These are phyloP conservation scores for Mycena rebaudengoi DNA, from an alignment of 768 basidiomycete species.

Conservation along the genomic window DNA sequence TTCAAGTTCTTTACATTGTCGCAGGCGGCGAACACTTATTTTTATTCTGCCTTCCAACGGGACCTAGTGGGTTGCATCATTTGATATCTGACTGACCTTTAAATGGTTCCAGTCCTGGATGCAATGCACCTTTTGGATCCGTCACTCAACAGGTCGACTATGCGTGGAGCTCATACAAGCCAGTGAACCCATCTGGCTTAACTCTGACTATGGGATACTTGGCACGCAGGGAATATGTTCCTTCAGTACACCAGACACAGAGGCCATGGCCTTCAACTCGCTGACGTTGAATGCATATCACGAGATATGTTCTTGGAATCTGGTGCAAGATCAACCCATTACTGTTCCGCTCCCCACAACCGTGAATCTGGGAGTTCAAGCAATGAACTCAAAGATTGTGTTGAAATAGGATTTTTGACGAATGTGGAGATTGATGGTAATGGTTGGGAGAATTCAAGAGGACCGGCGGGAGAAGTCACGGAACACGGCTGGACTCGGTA, in stretches of 20 bases:
- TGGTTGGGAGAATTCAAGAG: not conserved
- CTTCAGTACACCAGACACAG: not conserved
- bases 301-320: not conserved
- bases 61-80: not conserved
- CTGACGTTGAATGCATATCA: not conserved
- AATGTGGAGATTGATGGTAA: not conserved
- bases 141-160: not conserved
- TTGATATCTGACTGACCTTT: not conserved
- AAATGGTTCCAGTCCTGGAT: rapidly evolving
- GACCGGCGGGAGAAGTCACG: not conserved
- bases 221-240: not conserved
- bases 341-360: not conserved
- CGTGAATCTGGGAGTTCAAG: not conserved
- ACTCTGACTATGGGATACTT: too few species aligned
- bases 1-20: not conserved
- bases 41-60: not conserved
- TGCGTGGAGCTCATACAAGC: not conserved
- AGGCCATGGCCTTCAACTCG: not conserved
- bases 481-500: not conserved
- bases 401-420: not conserved
- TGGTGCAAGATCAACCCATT: not conserved
- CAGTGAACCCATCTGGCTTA: too few species aligned
- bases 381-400: not conserved
- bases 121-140: not conserved
- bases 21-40: not conserved